phyloP scores from a whole-genome alignment of 208 protist species.

The Trichomonas tenax region DNA sequence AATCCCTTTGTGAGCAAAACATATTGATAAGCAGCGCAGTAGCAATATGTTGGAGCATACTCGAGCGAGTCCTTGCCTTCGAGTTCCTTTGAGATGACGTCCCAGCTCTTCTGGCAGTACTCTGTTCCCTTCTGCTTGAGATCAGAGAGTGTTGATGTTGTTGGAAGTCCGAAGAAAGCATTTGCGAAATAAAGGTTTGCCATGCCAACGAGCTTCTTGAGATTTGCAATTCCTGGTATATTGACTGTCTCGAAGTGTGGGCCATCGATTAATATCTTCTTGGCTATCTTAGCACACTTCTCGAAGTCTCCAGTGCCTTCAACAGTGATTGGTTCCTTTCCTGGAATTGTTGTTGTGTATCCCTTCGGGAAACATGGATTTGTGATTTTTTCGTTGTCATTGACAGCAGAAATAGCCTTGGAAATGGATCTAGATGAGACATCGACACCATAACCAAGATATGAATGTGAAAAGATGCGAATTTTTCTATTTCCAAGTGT shows the following conservation, averaged over 20 bases:
- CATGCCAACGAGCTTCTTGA: background rate
- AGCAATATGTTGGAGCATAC: background rate
- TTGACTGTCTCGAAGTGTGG: background rate
- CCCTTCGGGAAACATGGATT: background rate
- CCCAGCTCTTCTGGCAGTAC: background rate
- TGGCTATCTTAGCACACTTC: background rate
- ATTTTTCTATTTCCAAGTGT: background rate
- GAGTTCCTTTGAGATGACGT: too few species aligned
- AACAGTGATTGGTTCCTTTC: background rate
- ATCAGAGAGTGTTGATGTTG: background rate
- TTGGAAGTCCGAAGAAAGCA: background rate
- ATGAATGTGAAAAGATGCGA: background rate
- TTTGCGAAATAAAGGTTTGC: background rate
- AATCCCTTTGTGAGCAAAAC: background rate
- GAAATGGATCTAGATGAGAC: background rate
- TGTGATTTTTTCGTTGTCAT: background rate
- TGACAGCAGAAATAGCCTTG: background rate
- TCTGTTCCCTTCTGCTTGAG: background rate
- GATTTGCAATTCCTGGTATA: background rate
- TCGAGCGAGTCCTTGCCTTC: background rate
- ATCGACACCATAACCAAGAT: background rate
- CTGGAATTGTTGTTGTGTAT: background rate
- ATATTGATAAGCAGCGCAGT: background rate
- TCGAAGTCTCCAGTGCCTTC: background rate
- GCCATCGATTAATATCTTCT: background rate